Evolutionary conservation across 805 yeast species (phyloP).

Genomic region (Metschnikowia colocasiae): DNA sequence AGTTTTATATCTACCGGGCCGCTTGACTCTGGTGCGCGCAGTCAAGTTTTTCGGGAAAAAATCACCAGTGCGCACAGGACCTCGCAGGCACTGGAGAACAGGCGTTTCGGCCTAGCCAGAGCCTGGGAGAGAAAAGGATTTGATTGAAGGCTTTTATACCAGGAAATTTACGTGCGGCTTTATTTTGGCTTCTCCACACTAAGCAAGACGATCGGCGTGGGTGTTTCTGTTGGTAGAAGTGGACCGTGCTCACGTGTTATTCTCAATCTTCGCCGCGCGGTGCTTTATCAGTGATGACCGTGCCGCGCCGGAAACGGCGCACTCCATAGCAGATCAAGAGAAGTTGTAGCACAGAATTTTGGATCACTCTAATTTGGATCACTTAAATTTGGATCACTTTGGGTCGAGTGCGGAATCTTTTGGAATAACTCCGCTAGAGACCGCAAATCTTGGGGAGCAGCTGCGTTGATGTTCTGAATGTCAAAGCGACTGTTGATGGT

Average conservation of each 20-base stretch:
- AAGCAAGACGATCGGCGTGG: too few relatives aligned
- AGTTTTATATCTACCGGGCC: conserved; percentile 1
- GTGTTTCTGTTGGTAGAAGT: neutral
- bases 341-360: too few relatives aligned
- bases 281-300: neutral
- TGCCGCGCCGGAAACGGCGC: conserved; percentile 4
- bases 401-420: too few relatives aligned
- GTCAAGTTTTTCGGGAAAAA: neutral
- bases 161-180: too few relatives aligned
- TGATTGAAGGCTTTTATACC: too few relatives aligned
- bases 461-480: conserved; percentile 8
- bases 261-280: conserved; percentile 2
- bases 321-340: neutral
- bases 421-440: neutral
- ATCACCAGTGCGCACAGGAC: neutral
- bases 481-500: conserved; percentile 18
- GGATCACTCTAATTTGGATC: too few relatives aligned
- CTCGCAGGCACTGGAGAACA: neutral
- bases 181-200: neutral
- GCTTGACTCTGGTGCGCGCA: conserved; percentile 8
- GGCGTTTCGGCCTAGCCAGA: neutral
- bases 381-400: neutral
- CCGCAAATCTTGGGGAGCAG: conserved; percentile 11
- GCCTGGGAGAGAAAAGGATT: neutral
- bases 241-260: conserved; percentile 4